These are phyloP conservation scores for Mortierella sp. DNA, from an alignment of 371 early-diverging fungal genomes.

Conservation along the genomic window DNA sequence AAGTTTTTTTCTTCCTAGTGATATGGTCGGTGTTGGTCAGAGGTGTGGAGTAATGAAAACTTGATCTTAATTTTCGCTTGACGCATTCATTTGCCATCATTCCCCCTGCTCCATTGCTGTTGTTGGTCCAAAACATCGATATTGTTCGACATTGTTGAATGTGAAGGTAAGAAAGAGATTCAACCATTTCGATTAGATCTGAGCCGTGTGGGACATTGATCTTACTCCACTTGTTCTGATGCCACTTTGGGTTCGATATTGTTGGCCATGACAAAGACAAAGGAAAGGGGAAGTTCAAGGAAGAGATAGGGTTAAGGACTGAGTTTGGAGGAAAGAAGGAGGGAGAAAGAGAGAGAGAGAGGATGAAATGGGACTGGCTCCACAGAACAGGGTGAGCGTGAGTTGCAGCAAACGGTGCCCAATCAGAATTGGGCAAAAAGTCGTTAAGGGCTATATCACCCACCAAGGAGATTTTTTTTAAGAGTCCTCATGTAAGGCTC, in stretches of 20 bases:
- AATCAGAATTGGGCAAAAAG: background rate
- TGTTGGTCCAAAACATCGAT: no score
- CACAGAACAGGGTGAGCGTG: background rate
- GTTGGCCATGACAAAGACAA: background rate
- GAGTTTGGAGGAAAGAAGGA: background rate
- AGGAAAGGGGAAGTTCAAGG: background rate
- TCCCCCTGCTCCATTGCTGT: no score
- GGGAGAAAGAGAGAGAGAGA: background rate
- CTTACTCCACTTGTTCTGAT: conserved; percentile 13
- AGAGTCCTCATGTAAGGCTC: no score
- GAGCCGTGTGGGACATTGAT: background rate
- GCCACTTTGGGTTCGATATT: background rate
- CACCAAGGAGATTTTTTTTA: no score
- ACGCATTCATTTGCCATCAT: no score
- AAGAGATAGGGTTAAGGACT: background rate
- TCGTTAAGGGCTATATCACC: background rate
- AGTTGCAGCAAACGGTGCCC: background rate
- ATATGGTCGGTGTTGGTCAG: no score
- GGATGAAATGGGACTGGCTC: background rate
- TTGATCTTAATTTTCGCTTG: no score
- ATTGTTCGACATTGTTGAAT: no score
- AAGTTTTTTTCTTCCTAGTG: background rate
- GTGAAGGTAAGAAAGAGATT: background rate
- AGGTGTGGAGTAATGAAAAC: no score
- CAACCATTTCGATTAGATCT: background rate